A percentile compares a stretch with the other conserved stretches of the same genome.
Evolutionary conservation across 1,139 yeast species (phyloP).

Genomic region (Lipomyces yarrowii): DNA sequence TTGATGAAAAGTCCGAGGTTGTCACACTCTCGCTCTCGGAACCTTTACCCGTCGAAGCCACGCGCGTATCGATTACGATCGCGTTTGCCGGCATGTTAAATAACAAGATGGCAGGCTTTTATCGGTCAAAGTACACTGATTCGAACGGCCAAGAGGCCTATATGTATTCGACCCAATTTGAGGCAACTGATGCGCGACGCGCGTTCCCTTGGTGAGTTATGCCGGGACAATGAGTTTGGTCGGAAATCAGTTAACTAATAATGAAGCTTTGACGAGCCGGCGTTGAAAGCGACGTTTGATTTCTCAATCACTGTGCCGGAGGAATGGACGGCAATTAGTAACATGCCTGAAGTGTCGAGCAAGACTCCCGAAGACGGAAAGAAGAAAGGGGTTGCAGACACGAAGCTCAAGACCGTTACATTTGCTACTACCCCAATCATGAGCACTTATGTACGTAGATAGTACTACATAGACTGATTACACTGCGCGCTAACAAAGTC

Average conservation of each 20-base stretch:
- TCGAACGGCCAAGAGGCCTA: conserved; percentile 58
- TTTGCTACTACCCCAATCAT: conserved; percentile 66
- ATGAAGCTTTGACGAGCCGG: conserved; percentile 76
- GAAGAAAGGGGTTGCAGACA: conserved; percentile 50
- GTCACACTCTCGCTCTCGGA: conserved; percentile 41
- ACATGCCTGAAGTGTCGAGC: conserved; percentile 70
- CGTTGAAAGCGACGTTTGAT: conserved; percentile 75
- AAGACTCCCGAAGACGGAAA: conserved; percentile 53
- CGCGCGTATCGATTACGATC: conserved; percentile 43
- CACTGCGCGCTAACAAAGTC: neutral
- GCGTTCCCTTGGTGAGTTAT: conserved; percentile 66
- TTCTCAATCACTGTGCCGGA: conserved; percentile 63
- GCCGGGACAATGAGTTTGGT: too few species aligned
- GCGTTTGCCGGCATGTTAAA: conserved; percentile 55
- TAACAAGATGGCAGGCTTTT: conserved; percentile 83
- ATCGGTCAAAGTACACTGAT: conserved; percentile 68
- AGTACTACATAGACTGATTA: neutral
- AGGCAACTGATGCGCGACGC: conserved; percentile 85
- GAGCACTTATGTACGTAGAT: conserved; percentile 54
- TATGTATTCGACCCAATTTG: conserved; percentile 85
- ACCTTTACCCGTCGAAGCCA: conserved; percentile 36
- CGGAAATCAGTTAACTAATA: neutral
- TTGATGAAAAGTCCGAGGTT: conserved; percentile 41
- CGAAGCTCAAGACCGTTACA: conserved; percentile 43
- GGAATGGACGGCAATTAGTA: conserved; percentile 68